phyloP scores from a whole-genome alignment of 345 rosid genomes.

The Syzygium aromaticum region DNA sequence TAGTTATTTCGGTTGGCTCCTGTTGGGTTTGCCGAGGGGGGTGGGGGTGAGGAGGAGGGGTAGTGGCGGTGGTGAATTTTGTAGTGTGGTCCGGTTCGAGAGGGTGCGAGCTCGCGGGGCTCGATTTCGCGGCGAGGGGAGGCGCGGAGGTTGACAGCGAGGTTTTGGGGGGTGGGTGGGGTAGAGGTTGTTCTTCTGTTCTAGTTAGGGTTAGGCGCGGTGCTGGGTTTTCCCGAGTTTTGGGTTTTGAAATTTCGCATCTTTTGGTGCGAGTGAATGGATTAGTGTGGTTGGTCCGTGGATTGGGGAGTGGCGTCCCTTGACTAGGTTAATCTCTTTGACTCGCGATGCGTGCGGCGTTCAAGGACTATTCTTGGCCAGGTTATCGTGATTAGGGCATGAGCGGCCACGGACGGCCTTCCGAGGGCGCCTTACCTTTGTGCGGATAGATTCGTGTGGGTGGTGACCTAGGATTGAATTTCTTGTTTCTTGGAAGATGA shows the following conservation, averaged over 20 bases:
- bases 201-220: background rate
- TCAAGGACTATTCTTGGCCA: background rate
- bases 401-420: background rate
- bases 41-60: background rate
- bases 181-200: background rate
- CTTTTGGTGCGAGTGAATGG: background rate
- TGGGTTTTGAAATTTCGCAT: background rate
- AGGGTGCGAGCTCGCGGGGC: background rate
- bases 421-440: background rate
- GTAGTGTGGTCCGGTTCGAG: background rate
- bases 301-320: background rate
- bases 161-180: background rate
- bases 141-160: background rate
- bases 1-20: slow-evolving; percentile 9
- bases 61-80: background rate
- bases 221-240: background rate
- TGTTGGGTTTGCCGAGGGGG: background rate
- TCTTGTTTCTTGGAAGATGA: background rate
- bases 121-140: background rate
- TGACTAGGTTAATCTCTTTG: background rate
- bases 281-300: background rate
- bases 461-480: background rate
- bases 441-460: background rate
- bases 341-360: background rate
- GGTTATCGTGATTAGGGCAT: background rate